Evolutionary conservation across 23 red algal genomes (phyloP).

Genomic region (Cyanidioschyzon merolae): DNA sequence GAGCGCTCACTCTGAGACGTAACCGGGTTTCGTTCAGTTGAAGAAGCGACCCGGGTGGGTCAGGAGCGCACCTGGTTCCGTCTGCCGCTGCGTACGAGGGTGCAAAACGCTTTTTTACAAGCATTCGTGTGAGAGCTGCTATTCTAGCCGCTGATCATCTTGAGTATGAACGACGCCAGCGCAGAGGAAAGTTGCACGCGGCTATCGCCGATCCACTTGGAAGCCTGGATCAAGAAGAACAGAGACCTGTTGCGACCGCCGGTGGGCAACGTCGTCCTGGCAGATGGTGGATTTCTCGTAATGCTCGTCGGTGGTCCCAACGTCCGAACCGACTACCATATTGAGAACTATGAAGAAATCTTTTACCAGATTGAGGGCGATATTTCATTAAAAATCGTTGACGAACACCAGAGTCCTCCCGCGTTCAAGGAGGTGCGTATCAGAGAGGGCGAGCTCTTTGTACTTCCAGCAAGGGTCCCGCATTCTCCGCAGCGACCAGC

Average conservation of each 20-base stretch:
- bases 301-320: conserved; percentile 96
- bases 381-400: conserved; percentile 63
- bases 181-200: too few relatives aligned
- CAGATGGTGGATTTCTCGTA: conserved; percentile 73
- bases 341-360: conserved; percentile 76
- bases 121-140: too few relatives aligned
- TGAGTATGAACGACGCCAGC: too few relatives aligned
- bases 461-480: conserved; percentile 54
- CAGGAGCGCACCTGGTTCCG: too few relatives aligned
- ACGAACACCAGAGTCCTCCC: conserved; percentile 24
- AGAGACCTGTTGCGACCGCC: conserved; percentile 58
- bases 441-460: conserved; percentile 59
- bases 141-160: too few relatives aligned
- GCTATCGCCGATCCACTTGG: conserved; percentile 24
- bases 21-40: too few relatives aligned
- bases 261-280: conserved; percentile 71
- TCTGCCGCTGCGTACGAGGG: too few relatives aligned
- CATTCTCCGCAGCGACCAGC: conserved; percentile 68
- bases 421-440: conserved; percentile 60
- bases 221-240: conserved; percentile 65
- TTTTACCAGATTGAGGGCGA: conserved; percentile 92
- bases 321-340: conserved; percentile 85
- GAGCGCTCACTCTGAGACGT: too few relatives aligned
- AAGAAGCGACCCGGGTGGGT: too few relatives aligned
- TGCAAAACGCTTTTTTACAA: too few relatives aligned